Evolutionary conservation across 2,329 filamentous ascomycete genomes (phyloP), one percentile per base, ranked within the genome.

Genomic region (Fusarium caatingaense): DNA sequence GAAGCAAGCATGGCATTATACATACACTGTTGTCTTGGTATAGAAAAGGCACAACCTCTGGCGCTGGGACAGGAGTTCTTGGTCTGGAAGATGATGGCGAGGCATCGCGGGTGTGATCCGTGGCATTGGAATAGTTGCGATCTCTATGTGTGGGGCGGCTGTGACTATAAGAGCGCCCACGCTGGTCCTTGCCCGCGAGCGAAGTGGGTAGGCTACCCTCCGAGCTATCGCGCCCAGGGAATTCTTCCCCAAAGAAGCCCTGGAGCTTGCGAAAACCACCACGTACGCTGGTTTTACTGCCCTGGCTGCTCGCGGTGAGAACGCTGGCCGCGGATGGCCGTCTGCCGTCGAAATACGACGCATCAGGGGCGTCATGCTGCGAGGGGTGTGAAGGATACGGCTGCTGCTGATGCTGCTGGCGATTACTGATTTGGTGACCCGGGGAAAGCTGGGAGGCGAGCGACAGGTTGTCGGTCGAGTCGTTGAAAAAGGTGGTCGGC

Each of bases 1-100:
- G 63, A 71, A 66, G 69, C 60, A 71, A 66, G 69, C 60, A 69
- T 53, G 66, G 66, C 60, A 21, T 61, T 61, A 58, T 68, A 86
- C 89, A 84, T 80, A 93, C 91, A 83, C 93, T 78, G 62, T 81
- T 82, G 64, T 96, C 93, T 80, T 98, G 96, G 78, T 96, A 98
- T 67, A 97, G 87, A 86, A 97, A 99, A n/a, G 96, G 96, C 41
- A 97, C 96, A 61, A 99, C 94, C 80, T 98, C 95, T 76, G 93
- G 96, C 15, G 93, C 93, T 44, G 93, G 93, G 54, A 94, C 86
- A 15, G 94, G 94, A n/a, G 93, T 97, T 73, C 92, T 88, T 49
- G 94, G 93, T 72, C 93, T 87, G 28, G 92, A 94, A 32, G 88
- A 89, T 55, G 88, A 87, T 42, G 93, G 93, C 56, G 94, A 97